phyloP scores from a whole-genome alignment of 192 early-diverging fungal species.

The Gorgonomyces haynaldii region DNA sequence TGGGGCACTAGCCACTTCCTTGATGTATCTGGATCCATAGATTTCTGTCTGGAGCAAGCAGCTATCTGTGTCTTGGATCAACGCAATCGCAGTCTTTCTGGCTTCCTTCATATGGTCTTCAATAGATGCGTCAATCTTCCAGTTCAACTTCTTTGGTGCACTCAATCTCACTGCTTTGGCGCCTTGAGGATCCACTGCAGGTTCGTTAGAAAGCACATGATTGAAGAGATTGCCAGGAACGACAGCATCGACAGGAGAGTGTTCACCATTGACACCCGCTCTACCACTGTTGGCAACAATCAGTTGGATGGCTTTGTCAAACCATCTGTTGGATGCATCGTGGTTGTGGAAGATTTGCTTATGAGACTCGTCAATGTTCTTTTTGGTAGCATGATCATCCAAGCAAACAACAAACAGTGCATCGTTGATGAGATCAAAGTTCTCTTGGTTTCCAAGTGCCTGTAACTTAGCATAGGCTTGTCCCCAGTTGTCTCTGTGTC shows the following conservation, averaged over 20 bases:
- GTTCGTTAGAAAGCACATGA: constrained; percentile 48
- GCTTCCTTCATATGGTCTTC: constrained; percentile 49
- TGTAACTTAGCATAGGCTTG: constrained; percentile 16
- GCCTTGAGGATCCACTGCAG: constrained; percentile 34
- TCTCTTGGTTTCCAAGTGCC: constrained; percentile 31
- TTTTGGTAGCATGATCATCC: constrained; percentile 57
- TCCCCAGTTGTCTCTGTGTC: constrained; percentile 83
- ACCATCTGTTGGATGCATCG: constrained; percentile 83
- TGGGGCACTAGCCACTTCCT: constrained; percentile 59
- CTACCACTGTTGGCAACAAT: constrained; percentile 75
- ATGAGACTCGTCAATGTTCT: constrained; percentile 53
- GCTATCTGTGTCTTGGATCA: constrained; percentile 63
- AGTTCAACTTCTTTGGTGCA: constrained; percentile 55
- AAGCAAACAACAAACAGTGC: constrained; percentile 82
- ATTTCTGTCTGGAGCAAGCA: constrained; percentile 54
- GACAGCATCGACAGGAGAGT: constrained; percentile 86
- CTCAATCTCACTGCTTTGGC: constrained; percentile 20
- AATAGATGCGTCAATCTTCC: constrained; percentile 50
- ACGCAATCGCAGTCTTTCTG: constrained; percentile 41
- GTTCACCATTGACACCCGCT: constrained; percentile 89
- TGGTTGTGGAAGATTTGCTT: constrained; percentile 65
- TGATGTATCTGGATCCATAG: constrained; percentile 80
- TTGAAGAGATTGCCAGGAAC: constrained; percentile 73
- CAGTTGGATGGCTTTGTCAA: constrained; percentile 88
- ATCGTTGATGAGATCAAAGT: constrained; percentile 54